Conservation (phyloP, 306 rosid species). For the Begonia masoniana region DNA sequence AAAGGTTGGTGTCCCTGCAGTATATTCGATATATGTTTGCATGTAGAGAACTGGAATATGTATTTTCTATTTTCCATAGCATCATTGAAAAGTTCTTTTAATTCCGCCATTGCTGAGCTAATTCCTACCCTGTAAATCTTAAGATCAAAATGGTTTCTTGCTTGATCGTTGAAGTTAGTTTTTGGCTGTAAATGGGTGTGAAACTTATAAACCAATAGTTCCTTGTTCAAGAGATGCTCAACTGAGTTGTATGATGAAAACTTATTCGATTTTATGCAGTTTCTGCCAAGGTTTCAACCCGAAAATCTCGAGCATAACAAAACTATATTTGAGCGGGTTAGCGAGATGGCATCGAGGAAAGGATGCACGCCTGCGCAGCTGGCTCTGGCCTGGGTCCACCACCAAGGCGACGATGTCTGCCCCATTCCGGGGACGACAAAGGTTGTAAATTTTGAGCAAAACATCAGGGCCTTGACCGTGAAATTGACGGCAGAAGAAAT, state of each 20-base stretch:
- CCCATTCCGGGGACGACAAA: constrained; percentile 71
- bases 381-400: constrained; percentile 19
- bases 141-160: no score
- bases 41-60: no score
- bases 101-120: no score
- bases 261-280: not conserved
- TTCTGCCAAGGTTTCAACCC: constrained; percentile 2
- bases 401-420: constrained; percentile 18
- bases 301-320: constrained; percentile 49
- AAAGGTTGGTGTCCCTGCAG: constrained; percentile 33
- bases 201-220: no score
- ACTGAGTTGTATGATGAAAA: no score
- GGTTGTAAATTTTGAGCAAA: constrained; percentile 40
- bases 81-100: no score
- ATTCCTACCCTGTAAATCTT: no score
- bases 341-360: constrained; percentile 22
- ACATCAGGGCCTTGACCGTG: constrained; percentile 45
- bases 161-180: no score
- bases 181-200: no score
- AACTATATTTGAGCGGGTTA: constrained; percentile 38
- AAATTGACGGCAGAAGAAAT: constrained; percentile 48
- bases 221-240: no score
- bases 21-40: not conserved
- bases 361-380: constrained; percentile 18
- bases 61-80: no score